A percentile compares a stretch with the other conserved stretches of the same genome.
phyloP scores from a whole-genome alignment of 2,329 filamentous ascomycete species.

The Hypoxylon sp. region DNA sequence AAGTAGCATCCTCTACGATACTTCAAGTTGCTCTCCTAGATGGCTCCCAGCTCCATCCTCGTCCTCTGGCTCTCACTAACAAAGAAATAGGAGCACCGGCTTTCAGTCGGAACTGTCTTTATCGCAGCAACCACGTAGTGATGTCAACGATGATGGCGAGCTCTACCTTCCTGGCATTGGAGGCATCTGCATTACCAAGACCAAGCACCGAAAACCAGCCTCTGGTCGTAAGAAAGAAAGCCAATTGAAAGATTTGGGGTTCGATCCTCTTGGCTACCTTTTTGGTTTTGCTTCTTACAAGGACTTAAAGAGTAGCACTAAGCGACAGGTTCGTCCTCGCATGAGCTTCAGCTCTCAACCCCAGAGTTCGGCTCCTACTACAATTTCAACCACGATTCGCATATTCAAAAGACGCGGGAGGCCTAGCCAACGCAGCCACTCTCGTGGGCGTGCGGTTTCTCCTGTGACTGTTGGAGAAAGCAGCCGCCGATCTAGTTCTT shows the following conservation, averaged over 20 bases:
- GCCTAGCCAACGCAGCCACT: not conserved
- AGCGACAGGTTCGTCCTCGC: slow-evolving; percentile 35
- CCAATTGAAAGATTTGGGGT: slow-evolving; percentile 45
- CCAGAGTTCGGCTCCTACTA: slow-evolving; percentile 38
- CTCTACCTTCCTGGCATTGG: slow-evolving; percentile 39
- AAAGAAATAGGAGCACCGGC: slow-evolving; percentile 34
- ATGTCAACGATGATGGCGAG: slow-evolving; percentile 31
- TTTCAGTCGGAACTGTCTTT: slow-evolving; percentile 10
- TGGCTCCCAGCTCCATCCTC: not conserved
- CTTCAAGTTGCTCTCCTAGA: not conserved
- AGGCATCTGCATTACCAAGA: slow-evolving; percentile 46
- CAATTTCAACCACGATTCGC: slow-evolving; percentile 17
- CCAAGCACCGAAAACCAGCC: slow-evolving; percentile 46
- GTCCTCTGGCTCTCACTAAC: slow-evolving; percentile 11
- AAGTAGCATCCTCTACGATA: not conserved
- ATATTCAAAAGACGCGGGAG: slow-evolving; percentile 7
- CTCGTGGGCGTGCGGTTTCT: not conserved
- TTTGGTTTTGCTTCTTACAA: slow-evolving; percentile 47
- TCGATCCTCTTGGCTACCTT: slow-evolving; percentile 47
- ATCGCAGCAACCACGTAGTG: not conserved
- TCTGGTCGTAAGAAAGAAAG: slow-evolving; percentile 45
- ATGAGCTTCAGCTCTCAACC: slow-evolving; percentile 39
- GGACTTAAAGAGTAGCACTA: slow-evolving; percentile 41
- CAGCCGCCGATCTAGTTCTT: slow-evolving; percentile 24
- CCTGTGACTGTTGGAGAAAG: not conserved